These are phyloP conservation scores for Vigna mungo DNA, from an alignment of 306 rosid species.

Conservation along the genomic window DNA sequence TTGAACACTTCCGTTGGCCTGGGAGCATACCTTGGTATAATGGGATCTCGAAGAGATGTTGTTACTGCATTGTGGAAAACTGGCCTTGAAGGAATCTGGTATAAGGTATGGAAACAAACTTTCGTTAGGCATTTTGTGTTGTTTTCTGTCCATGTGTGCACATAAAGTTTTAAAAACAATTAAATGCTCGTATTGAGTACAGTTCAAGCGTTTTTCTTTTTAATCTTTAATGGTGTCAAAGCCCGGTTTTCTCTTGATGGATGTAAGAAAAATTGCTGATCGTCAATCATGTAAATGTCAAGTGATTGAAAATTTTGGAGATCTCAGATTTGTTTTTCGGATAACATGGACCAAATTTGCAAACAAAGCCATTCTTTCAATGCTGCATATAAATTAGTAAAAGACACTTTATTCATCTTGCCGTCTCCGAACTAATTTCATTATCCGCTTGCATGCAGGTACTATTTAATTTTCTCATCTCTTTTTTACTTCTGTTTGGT, in stretches of 20 bases:
- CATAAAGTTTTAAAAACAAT: background rate
- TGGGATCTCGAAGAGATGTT: conserved; percentile 99
- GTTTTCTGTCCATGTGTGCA: conserved; percentile 10
- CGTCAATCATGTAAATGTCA: conserved; percentile 1
- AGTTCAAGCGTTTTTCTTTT: background rate
- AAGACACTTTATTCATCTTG: conserved; percentile 15
- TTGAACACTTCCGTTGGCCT: conserved; percentile 84
- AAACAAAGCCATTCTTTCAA: conserved; percentile 3
- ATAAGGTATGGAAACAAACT: conserved; percentile 67
- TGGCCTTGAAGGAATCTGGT: conserved; percentile 97
- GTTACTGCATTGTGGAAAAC: conserved; percentile 92
- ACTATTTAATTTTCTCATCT: conserved; percentile 27
- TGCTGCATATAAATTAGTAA: conserved; percentile 23
- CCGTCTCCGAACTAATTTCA: background rate
- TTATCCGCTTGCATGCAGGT: background rate
- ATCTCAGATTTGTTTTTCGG: conserved; percentile 17
- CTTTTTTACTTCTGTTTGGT: conserved; percentile 34
- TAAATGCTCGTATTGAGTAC: conserved; percentile 15
- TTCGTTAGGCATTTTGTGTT: conserved; percentile 17
- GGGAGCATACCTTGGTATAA: conserved; percentile 95
- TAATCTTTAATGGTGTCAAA: background rate
- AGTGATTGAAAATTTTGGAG: conserved; percentile 8
- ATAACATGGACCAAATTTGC: conserved; percentile 29
- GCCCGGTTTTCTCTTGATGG: conserved; percentile 15
- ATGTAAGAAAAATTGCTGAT: background rate